Conservation (phyloP, 306 rosid genomes). For the Pachyrhizus erosus region DNA sequence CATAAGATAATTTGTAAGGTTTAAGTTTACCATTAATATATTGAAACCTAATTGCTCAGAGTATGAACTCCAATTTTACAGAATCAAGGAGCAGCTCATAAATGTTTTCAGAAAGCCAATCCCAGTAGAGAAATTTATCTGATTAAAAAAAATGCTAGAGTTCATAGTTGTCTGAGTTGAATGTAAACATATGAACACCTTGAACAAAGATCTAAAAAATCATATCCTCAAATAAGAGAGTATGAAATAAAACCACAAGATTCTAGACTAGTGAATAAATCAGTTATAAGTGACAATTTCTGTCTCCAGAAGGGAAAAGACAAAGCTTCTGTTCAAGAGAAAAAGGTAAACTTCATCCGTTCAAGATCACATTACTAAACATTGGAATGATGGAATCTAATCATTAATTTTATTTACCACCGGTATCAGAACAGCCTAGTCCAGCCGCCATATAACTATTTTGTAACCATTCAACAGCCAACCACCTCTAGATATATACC, state of each 20-base stretch:
- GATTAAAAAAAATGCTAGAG: not conserved
- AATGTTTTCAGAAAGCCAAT: slow-evolving; percentile 23
- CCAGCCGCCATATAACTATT: not conserved
- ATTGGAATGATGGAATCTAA: not conserved
- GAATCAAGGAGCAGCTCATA: not conserved
- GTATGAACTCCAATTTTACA: not conserved
- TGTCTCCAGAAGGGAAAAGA: not conserved
- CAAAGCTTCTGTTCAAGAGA: not conserved
- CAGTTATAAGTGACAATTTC: not conserved
- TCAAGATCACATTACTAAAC: not conserved
- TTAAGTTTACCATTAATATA: slow-evolving; percentile 5
- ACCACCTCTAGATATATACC: not conserved
- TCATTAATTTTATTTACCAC: not conserved
- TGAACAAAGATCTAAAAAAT: not conserved
- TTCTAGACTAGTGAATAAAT: not conserved
- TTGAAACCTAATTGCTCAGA: not conserved
- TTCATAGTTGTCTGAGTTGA: not conserved
- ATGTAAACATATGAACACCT: not conserved
- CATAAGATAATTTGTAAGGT: not conserved
- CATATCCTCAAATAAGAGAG: not conserved
- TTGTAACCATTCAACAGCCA: not conserved
- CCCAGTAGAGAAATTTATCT: not conserved
- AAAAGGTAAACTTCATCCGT: too few relatives aligned
- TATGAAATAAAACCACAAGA: not conserved
- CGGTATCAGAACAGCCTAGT: not conserved